Evolutionary conservation across 2,329 filamentous ascomycete genomes (phyloP).

Genomic region (Drechslerella dactyloides): DNA sequence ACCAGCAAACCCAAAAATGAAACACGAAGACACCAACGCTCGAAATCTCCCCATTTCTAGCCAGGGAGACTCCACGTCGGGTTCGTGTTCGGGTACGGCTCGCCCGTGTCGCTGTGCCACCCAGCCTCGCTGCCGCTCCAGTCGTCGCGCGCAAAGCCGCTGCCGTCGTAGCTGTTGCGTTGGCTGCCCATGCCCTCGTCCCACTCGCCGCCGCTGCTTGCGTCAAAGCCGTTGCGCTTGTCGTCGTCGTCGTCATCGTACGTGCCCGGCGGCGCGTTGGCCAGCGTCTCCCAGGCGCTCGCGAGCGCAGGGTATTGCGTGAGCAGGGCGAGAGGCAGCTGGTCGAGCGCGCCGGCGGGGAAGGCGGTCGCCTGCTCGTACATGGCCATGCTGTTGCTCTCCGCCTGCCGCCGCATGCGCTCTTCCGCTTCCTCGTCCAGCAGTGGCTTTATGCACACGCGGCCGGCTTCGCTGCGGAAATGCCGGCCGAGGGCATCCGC

Average conservation of each 20-base stretch:
- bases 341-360: constrained; percentile 67
- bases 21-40: too few relatives aligned
- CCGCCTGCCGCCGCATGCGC: constrained; percentile 63
- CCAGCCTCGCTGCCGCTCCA: constrained; percentile 51
- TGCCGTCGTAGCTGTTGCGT: constrained; percentile 53
- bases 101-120: constrained; percentile 44
- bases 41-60: constrained; percentile 13
- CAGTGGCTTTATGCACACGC: constrained; percentile 96
- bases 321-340: constrained; percentile 82
- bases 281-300: constrained; percentile 79
- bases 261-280: constrained; percentile 68
- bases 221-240: constrained; percentile 60
- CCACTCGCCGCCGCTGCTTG: constrained; percentile 54
- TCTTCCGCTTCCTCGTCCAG: constrained; percentile 91
- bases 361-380: constrained; percentile 62
- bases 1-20: too few relatives aligned
- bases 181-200: constrained; percentile 54
- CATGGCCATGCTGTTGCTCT: constrained; percentile 67
- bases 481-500: constrained; percentile 93
- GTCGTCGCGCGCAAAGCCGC: constrained; percentile 51
- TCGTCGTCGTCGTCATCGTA: constrained; percentile 76
- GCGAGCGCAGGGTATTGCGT: constrained; percentile 94
- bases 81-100: constrained; percentile 30
- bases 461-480: constrained; percentile 92
- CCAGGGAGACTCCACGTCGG: constrained; percentile 36